Percentiles rank a stretch among this genome's conserved stretches.
Conservation (phyloP, 139 green algal genomes). For the Limnomonas spitsbergensis region DNA sequence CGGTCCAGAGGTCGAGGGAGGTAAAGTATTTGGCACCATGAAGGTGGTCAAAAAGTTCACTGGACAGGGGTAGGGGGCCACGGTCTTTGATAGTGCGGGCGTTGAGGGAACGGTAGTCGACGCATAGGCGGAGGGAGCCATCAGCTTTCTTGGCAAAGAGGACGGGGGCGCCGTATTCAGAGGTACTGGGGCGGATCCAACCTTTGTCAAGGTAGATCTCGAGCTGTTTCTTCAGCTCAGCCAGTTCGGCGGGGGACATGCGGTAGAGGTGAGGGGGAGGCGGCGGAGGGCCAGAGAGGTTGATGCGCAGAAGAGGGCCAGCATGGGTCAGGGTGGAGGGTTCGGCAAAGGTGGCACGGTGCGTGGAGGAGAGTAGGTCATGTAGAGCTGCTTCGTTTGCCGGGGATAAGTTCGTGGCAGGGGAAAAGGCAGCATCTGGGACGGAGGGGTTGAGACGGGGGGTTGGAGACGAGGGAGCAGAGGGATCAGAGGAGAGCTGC, state of each 20-base stretch:
- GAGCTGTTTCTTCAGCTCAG: conserved; percentile 24
- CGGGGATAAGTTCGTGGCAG: not conserved
- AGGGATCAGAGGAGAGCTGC: not conserved
- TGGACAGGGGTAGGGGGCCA: conserved; percentile 47
- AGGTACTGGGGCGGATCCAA: conserved; percentile 20
- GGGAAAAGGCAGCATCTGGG: not conserved
- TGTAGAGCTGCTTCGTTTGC: not conserved
- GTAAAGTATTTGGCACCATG: conserved; percentile 40
- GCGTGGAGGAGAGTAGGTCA: not conserved
- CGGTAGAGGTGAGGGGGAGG: conserved; percentile 10
- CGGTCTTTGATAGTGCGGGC: conserved; percentile 48
- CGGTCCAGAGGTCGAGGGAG: conserved; percentile 41
- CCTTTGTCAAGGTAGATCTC: conserved; percentile 22
- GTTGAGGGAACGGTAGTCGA: conserved; percentile 60
- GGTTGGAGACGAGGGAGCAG: not conserved
- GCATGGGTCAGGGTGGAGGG: not conserved
- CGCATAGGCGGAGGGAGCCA: conserved; percentile 46
- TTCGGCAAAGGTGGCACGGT: not conserved
- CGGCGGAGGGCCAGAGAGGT: not conserved
- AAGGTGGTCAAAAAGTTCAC: conserved; percentile 51
- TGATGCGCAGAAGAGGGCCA: not conserved
- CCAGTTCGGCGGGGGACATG: conserved; percentile 20
- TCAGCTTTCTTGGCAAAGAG: conserved; percentile 65
- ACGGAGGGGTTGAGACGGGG: not conserved
- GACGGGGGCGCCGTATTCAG: conserved; percentile 46